Evolutionary conservation across 169 alveolate species (phyloP), one percentile per base, ranked within the genome.

Genomic region (Plasmodium vivax): DNA sequence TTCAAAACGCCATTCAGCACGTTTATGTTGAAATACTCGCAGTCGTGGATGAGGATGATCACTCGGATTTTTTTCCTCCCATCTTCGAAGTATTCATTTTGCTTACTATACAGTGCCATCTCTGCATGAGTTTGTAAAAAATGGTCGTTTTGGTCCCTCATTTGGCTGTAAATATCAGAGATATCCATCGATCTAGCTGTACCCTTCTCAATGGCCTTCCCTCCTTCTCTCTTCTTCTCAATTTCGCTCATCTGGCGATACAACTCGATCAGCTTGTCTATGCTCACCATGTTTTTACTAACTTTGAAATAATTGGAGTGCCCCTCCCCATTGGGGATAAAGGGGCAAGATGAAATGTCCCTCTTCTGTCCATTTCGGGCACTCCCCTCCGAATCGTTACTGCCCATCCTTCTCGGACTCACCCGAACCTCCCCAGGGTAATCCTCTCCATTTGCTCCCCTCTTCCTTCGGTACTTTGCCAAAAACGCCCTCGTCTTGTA

Each of bases 1-100:
- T 87, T 87, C 27, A 87, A 87, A n/a, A 87, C 79, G 3, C 94
- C 94, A 87, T 87, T 87, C 45, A 87, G 72, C 56, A 87, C 71
- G 32, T 87, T 87, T 34, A 87, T 87, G 3, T 77, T 87, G 43
- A 87, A 87, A 87, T 87, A 87, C 32, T 87, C 94, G 68, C 94
- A 87, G 58, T 87, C 94, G 7, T 87, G 94, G 10, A 87, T 79
- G 1, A 87, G 71, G 19, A 87, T 58, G 5, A 87, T 56, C 38
- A 87, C 56, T 56, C 94, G 23, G 6, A 87, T 85, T 56, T 87
- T 87, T 79, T 87, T 87, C 41, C 94, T 56, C 9, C 94, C 94
- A 56, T 87, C 94, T 32, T 23, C 23, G 45, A 87, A 77, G 45
- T 87, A 87, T n/a, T 54, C 38, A 79, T 87, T 71, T 38, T 87